These are phyloP conservation scores for Kokia cookei DNA, from an alignment of 441 rosid genomes.

Conservation along the genomic window DNA sequence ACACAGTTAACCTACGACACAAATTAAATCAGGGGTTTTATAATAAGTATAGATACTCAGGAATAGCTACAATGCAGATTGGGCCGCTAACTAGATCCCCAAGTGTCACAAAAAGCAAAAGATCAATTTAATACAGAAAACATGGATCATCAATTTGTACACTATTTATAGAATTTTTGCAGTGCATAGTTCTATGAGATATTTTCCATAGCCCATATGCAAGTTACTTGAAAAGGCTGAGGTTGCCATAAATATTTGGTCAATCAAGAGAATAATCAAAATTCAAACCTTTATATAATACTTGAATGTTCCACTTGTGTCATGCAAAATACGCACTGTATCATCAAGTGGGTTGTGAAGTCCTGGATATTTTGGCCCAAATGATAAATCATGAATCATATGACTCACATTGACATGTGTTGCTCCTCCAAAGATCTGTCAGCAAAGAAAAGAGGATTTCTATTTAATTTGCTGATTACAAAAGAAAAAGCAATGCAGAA, in stretches of 20 bases:
- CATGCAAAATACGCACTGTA: constrained; percentile 57
- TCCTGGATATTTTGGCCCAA: constrained; percentile 92
- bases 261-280: constrained; percentile 7
- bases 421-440: constrained; percentile 81
- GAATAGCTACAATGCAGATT: neutral
- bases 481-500: neutral
- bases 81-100: neutral
- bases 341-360: constrained; percentile 87
- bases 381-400: constrained; percentile 74
- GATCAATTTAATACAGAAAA: neutral
- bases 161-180: neutral
- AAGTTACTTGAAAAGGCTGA: neutral
- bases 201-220: neutral
- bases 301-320: constrained; percentile 81
- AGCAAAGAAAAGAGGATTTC: constrained; percentile 3
- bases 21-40: too few relatives aligned
- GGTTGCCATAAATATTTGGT: neutral
- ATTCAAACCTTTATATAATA: constrained; percentile 83
- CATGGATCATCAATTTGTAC: constrained; percentile 1
- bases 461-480: neutral
- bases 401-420: constrained; percentile 85
- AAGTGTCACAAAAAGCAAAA: neutral
- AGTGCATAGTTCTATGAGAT: neutral
- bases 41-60: neutral
- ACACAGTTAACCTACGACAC: too few relatives aligned